phyloP scores from a whole-genome alignment of 2,329 filamentous ascomycete species.

The Amphichorda felina region DNA sequence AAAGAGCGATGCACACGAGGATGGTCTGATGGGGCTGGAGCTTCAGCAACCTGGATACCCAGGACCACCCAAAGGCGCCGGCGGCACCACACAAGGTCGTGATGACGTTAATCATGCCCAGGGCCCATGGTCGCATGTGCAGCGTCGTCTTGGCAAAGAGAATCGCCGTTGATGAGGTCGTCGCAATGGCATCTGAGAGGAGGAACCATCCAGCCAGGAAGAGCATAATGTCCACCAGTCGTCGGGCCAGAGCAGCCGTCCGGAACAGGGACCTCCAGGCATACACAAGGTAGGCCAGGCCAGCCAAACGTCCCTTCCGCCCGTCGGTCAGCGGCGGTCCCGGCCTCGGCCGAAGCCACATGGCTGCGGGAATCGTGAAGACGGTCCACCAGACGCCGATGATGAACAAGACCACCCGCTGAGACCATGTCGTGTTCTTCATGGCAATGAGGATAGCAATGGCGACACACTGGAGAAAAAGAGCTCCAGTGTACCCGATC shows the following conservation, averaged over 20 bases:
- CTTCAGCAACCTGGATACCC: constrained; percentile 56
- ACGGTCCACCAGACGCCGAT: constrained; percentile 88
- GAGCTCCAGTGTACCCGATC: constrained; percentile 80
- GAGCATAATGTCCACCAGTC: constrained; percentile 60
- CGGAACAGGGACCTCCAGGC: constrained; percentile 80
- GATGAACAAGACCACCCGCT: constrained; percentile 75
- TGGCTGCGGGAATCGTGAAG: constrained; percentile 78
- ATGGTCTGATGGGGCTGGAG: constrained; percentile 80
- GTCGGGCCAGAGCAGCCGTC: constrained; percentile 64
- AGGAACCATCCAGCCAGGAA: constrained; percentile 90
- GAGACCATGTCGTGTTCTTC: constrained; percentile 70
- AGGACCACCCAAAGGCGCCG: constrained; percentile 84
- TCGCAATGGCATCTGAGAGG: constrained; percentile 86
- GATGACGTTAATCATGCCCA: constrained; percentile 90
- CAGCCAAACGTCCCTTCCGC: constrained; percentile 26
- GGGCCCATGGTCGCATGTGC: constrained; percentile 75
- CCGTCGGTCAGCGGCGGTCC: constrained; percentile 61
- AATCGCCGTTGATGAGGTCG: constrained; percentile 86
- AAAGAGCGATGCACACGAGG: constrained; percentile 77
- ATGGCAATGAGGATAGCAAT: constrained; percentile 66
- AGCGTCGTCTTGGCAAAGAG: constrained; percentile 91
- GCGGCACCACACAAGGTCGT: constrained; percentile 73
- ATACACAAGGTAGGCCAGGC: constrained; percentile 63
- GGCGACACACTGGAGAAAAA: constrained; percentile 71
- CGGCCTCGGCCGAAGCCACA: constrained; percentile 81